Percentiles rank a stretch among this genome's conserved stretches.
Evolutionary conservation across 2,329 filamentous ascomycete species (phyloP).

Genomic region (Orbilia brochopaga): DNA sequence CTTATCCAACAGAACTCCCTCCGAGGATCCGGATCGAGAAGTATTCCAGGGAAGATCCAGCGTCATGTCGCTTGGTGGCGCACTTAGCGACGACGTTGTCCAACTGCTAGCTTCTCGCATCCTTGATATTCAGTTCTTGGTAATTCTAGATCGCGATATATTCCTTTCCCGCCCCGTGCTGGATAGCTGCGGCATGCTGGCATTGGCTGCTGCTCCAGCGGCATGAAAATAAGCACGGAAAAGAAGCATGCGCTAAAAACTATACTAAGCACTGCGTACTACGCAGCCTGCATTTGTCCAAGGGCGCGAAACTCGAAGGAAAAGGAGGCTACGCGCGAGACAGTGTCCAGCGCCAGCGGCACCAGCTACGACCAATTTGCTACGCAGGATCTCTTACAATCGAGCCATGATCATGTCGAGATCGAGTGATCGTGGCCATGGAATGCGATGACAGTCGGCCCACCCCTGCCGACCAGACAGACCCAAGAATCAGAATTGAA

Average conservation of each 20-base stretch:
- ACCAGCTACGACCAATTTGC: not conserved
- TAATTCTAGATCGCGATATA: not conserved
- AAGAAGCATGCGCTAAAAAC: too few relatives aligned
- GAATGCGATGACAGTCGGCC: conserved; percentile 32
- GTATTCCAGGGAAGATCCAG: not conserved
- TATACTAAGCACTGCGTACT: too few relatives aligned
- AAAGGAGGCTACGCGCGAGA: not conserved
- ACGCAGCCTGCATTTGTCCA: conserved; percentile 2
- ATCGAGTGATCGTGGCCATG: conserved; percentile 43
- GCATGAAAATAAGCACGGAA: not conserved
- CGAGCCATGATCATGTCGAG: conserved; percentile 29
- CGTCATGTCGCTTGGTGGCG: not conserved
- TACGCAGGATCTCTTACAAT: conserved; percentile 6
- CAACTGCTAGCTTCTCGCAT: not conserved
- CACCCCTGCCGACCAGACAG: conserved; percentile 9
- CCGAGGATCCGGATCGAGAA: too few relatives aligned
- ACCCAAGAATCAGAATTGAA: too few relatives aligned
- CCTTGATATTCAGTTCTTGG: not conserved
- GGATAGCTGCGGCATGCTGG: not conserved
- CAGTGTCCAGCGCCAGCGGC: not conserved
- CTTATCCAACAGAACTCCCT: not conserved
- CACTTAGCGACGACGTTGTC: not conserved
- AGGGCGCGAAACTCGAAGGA: conserved; percentile 7
- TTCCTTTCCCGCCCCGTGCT: not conserved
- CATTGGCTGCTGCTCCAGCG: not conserved